Percentiles rank a stretch among this genome's conserved stretches.
Conservation (phyloP, 306 rosid species). For the Nissolia schottii region DNA sequence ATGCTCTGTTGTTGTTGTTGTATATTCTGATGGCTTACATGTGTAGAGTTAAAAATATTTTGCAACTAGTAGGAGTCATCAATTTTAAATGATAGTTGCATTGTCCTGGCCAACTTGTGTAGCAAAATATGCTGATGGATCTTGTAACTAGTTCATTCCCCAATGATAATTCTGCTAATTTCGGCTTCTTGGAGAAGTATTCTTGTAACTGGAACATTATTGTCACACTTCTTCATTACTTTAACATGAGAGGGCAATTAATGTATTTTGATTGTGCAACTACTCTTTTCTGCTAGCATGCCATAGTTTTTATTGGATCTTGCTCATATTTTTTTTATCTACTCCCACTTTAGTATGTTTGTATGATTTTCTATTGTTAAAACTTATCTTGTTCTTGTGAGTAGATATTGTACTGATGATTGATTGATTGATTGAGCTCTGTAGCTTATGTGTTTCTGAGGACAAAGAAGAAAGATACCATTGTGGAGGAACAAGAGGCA, state of each 20-base stretch:
- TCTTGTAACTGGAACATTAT: neutral
- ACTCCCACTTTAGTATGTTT: neutral
- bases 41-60: neutral
- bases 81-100: neutral
- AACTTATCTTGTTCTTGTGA: slow-evolving; percentile 6
- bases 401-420: slow-evolving; percentile 29
- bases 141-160: neutral
- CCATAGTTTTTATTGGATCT: neutral
- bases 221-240: neutral
- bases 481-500: slow-evolving; percentile 38
- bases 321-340: neutral
- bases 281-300: slow-evolving; percentile 1
- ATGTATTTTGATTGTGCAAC: neutral
- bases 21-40: neutral
- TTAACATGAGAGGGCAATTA: neutral
- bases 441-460: slow-evolving; percentile 68
- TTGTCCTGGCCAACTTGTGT: neutral
- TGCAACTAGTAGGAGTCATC: neutral
- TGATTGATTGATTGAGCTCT: slow-evolving; percentile 32
- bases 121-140: neutral
- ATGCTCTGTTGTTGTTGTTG: too few species aligned
- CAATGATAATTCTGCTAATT: neutral
- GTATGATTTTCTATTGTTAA: neutral
- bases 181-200: neutral
- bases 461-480: slow-evolving; percentile 62